Base-by-base conservation (phyloP, 768 basidiomycete species). In the Suillus subalutaceus region DNA sequence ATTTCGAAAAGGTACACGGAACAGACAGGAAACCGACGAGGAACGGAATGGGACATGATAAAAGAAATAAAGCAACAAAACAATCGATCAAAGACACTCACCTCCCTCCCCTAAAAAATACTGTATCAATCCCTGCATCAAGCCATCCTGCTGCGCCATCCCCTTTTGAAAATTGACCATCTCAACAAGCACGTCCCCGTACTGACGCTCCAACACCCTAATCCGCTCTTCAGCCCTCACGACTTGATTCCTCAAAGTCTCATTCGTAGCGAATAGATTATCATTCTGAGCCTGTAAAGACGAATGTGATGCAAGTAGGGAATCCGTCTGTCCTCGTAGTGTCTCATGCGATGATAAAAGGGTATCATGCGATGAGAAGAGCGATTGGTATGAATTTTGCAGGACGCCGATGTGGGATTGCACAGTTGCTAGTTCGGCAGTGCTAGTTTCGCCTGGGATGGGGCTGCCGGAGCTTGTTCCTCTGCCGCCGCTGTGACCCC, bases 61-160 rank as follows among this genome's bases (percentile, higher is more conserved):
- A 15, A 23, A 12, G 5, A 50, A 26, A 50, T 50, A 15, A 26
- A 70, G 16, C 37, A 8, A 9, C 23, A 46, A 52, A 65, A 10
- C 26, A 8, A 41, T 59, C 32, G 70, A n/a, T 43, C 50, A 81
- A 86, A 58, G 81, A 66, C 52, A 78, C 83, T 76, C 74, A 84
- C 84, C 83, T 68, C 81, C 82, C 79, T 93, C 92, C 70, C 90
- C 88, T 70, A 95, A 79, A 76, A 93, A 91, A 79, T 92, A 93
- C 65, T 90, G 88, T 70, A 96, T 89, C 66, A 95, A 74, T 70
- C 86, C 88, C 78, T 93, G 90, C 86, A 93, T 90, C 63, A 94
- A 75, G 50, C 86, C 87, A 70, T 96, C 94, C 80, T 94, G 93
- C 77, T 93, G 90, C 40, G 90, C 91, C 86, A 90, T 86, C 69